Evolutionary conservation across 495 filamentous ascomycete genomes (phyloP).

Genomic region (Pseudoneurospora amorphoporcata): DNA sequence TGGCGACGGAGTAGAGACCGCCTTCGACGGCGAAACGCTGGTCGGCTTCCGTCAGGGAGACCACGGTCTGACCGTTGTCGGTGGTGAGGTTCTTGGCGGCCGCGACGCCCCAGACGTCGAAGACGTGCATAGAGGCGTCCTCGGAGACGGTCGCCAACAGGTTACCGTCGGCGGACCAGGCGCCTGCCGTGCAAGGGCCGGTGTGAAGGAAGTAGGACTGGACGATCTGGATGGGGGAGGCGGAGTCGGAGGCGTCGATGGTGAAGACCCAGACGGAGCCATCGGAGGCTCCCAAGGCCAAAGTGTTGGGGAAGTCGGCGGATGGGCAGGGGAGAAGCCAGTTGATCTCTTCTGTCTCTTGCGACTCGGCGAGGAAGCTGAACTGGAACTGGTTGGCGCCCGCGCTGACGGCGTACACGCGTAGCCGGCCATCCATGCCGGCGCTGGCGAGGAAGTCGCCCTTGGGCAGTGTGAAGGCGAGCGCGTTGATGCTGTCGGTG

Average conservation of each 20-base stretch:
- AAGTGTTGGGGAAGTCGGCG: slow-evolving; percentile 57
- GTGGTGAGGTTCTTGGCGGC: slow-evolving; percentile 61
- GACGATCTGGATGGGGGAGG: slow-evolving; percentile 58
- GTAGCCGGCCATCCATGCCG: slow-evolving; percentile 71
- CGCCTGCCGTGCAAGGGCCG: slow-evolving; percentile 73
- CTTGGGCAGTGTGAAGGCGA: slow-evolving; percentile 70
- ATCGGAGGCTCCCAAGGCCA: slow-evolving; percentile 87
- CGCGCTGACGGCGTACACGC: slow-evolving; percentile 55
- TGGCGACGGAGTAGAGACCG: slow-evolving; percentile 75
- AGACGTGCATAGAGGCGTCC: slow-evolving; percentile 81
- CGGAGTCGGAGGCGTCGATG: slow-evolving; percentile 52
- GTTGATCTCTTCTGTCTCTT: slow-evolving; percentile 89
- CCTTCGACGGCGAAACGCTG: slow-evolving; percentile 88
- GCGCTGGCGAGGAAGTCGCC: slow-evolving; percentile 81
- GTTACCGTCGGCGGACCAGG: slow-evolving; percentile 82
- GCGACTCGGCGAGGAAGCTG: slow-evolving; percentile 54
- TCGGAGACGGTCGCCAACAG: slow-evolving; percentile 85
- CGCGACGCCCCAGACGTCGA: slow-evolving; percentile 81
- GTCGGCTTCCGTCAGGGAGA: slow-evolving; percentile 71
- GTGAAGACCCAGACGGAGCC: slow-evolving; percentile 92
- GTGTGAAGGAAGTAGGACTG: slow-evolving; percentile 90
- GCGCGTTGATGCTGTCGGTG: slow-evolving; percentile 78
- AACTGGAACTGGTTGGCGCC: slow-evolving; percentile 67
- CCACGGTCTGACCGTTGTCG: slow-evolving; percentile 61
- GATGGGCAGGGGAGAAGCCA: slow-evolving; percentile 75